These are phyloP conservation scores for Fusarium armeniacum DNA, from an alignment of 2,329 filamentous ascomycete genomes.

Conservation along the genomic window DNA sequence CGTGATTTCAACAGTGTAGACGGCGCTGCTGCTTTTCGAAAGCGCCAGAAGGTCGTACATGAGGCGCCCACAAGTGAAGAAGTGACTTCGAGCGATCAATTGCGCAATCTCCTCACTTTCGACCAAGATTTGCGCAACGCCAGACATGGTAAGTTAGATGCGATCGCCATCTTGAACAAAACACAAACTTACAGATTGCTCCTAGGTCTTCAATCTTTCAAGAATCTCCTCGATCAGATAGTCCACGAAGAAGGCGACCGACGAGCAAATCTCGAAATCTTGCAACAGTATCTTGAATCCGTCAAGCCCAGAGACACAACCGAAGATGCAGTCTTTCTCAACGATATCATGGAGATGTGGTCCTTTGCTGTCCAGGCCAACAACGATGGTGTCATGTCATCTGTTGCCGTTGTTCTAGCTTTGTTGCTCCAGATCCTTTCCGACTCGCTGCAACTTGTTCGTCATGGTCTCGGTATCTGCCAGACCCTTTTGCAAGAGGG, in stretches of 20 bases:
- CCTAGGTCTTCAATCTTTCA: constrained; percentile 76
- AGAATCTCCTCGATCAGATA: constrained; percentile 77
- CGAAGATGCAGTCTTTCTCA: constrained; percentile 72
- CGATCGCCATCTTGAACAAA: background rate
- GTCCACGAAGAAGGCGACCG: constrained; percentile 62
- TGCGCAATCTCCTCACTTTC: constrained; percentile 77
- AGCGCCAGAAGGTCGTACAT: constrained; percentile 70
- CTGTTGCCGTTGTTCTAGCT: constrained; percentile 83
- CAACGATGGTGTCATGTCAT: constrained; percentile 84
- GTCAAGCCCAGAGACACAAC: constrained; percentile 62
- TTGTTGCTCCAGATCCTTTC: constrained; percentile 85
- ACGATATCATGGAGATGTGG: constrained; percentile 90
- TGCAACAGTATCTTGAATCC: constrained; percentile 76
- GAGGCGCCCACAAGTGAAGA: constrained; percentile 72
- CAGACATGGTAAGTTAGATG: constrained; percentile 69
- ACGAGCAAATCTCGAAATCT: constrained; percentile 65
- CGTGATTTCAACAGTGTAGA: constrained; percentile 58
- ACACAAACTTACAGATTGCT: background rate
- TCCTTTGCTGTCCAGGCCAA: constrained; percentile 83
- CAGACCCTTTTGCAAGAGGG: constrained; percentile 84
- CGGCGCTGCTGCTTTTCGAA: constrained; percentile 60
- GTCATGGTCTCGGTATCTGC: constrained; percentile 82
- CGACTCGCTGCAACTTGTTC: constrained; percentile 77
- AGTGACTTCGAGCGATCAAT: constrained; percentile 73
- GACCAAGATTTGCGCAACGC: constrained; percentile 77